Conservation (phyloP, 768 basidiomycete species). For the Kondoa malvinella region DNA sequence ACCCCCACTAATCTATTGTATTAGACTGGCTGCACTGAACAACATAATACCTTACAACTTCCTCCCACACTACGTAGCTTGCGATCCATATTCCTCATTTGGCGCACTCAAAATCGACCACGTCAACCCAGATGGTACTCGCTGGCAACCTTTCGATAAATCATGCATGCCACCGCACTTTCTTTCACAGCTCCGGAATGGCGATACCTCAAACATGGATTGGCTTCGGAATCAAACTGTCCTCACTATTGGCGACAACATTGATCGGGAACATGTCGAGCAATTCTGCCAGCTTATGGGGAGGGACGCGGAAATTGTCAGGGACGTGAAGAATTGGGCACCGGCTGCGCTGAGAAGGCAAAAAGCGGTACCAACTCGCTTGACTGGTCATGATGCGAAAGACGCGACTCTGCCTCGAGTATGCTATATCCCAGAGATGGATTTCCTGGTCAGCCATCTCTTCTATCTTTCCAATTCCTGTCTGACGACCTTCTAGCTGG, state of each 20-base stretch:
- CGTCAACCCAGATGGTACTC: constrained; percentile 19
- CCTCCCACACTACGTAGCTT: constrained; percentile 1
- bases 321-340: constrained; percentile 17
- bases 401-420: constrained; percentile 25
- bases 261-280: constrained; percentile 28
- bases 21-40: neutral
- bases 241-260: constrained; percentile 26
- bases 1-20: too few species aligned
- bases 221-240: constrained; percentile 25
- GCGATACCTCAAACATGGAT: constrained; percentile 14
- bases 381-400: constrained; percentile 20
- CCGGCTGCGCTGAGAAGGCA: constrained; percentile 5
- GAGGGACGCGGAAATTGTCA: constrained; percentile 23
- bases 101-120: constrained; percentile 20
- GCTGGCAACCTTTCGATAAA: constrained; percentile 20
- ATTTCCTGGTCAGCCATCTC: constrained; percentile 22
- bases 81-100: constrained; percentile 21
- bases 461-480: neutral
- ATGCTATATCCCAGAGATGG: constrained; percentile 25
- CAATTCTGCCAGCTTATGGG: constrained; percentile 28
- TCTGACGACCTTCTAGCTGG: constrained; percentile 9
- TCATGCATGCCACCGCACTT: constrained; percentile 21
- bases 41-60: neutral
- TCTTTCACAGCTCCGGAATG: constrained; percentile 20
- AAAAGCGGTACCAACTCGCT: constrained; percentile 11